Conservation (phyloP, 2,329 filamentous ascomycete genomes). For the Hypomyces perniciosus region DNA sequence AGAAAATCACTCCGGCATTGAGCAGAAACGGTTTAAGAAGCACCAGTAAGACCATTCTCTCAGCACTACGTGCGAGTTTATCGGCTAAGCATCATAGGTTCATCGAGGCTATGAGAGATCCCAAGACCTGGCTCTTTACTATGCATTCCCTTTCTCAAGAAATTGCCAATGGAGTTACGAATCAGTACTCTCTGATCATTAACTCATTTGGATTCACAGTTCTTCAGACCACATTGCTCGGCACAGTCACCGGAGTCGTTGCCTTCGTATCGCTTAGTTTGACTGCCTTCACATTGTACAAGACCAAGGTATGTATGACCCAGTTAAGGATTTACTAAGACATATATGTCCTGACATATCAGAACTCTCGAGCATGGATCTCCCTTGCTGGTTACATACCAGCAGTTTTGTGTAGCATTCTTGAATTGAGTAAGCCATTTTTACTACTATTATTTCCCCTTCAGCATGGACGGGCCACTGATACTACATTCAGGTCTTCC, state of each 20-base stretch:
- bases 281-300: conserved; percentile 7
- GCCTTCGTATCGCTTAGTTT: conserved; percentile 8
- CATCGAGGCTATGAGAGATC: conserved; percentile 24
- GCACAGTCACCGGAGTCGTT: conserved; percentile 10
- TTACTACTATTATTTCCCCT: neutral
- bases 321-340: no score
- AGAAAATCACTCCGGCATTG: conserved; percentile 27
- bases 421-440: conserved; percentile 1
- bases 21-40: conserved; percentile 29
- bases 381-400: conserved; percentile 13
- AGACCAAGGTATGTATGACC: neutral
- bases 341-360: neutral
- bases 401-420: conserved; percentile 12
- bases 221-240: conserved; percentile 28
- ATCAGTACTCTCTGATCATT: conserved; percentile 37
- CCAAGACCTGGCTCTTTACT: conserved; percentile 26
- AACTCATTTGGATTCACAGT: conserved; percentile 38
- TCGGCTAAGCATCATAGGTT: conserved; percentile 8
- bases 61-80: no score
- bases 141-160: conserved; percentile 29
- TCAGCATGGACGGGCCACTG: neutral
- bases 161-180: conserved; percentile 33
- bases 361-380: conserved; percentile 14
- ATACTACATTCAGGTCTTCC: neutral
- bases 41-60: conserved; percentile 16